Evolutionary conservation across 805 yeast species (phyloP).

Genomic region (Hemisphaericaspora nanyangensis): DNA sequence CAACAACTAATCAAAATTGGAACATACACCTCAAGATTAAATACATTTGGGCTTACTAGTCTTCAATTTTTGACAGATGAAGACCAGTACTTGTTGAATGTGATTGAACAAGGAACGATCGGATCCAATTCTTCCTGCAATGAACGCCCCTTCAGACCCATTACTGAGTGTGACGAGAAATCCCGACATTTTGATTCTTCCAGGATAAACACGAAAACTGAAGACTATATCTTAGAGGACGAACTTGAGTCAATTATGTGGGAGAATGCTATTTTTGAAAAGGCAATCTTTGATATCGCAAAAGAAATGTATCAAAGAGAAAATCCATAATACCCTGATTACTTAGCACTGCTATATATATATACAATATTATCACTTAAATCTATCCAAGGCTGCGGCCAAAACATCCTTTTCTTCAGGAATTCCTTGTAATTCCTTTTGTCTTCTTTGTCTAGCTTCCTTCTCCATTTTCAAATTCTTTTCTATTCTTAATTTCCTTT

Average conservation of each 20-base stretch:
- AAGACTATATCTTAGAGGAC: slow-evolving; percentile 10
- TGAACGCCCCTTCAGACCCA: background rate
- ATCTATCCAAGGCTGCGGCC: slow-evolving; percentile 48
- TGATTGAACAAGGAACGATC: too few relatives aligned
- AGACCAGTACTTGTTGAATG: slow-evolving; percentile 7
- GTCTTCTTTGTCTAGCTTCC: slow-evolving; percentile 54
- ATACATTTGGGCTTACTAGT: slow-evolving; percentile 16
- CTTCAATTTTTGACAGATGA: slow-evolving; percentile 14
- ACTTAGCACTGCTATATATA: background rate
- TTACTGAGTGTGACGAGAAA: too few relatives aligned
- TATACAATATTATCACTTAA: too few relatives aligned
- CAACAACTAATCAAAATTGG: slow-evolving; percentile 17
- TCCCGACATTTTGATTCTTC: too few relatives aligned
- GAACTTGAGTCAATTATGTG: slow-evolving; percentile 15
- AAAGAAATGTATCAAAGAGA: slow-evolving; percentile 3
- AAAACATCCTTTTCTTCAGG: slow-evolving; percentile 52
- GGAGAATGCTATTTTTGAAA: slow-evolving; percentile 20
- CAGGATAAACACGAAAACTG: background rate
- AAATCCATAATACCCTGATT: slow-evolving; percentile 1
- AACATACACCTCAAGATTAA: slow-evolving; percentile 16
- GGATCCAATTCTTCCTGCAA: background rate
- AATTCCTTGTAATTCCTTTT: slow-evolving; percentile 41
- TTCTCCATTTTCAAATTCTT: slow-evolving; percentile 73
- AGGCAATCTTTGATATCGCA: slow-evolving; percentile 11
- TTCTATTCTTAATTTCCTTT: slow-evolving; percentile 75